A percentile compares a stretch with the other conserved stretches of the same genome.
phyloP scores from a whole-genome alignment of 2,329 filamentous ascomycete genomes.

The Colletotrichum agaves region DNA sequence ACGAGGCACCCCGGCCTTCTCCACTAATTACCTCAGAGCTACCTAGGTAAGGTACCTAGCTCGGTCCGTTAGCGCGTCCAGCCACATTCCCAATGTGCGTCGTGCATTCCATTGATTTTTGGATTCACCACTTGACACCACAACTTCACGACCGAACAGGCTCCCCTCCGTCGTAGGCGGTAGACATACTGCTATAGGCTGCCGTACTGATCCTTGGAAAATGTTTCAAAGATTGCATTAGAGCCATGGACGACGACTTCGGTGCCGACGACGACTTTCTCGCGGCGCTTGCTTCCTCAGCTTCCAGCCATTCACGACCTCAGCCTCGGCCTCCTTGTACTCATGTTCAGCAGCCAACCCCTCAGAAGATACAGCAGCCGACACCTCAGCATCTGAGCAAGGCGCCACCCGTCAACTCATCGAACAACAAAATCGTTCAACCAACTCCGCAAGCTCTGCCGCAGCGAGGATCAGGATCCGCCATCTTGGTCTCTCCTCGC shows the following conservation, averaged over 20 bases:
- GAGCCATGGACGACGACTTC: conserved; percentile 64
- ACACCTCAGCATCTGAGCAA: conserved; percentile 67
- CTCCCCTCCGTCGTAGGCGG: no score
- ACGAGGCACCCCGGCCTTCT: no score
- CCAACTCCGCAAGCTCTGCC: conserved; percentile 89
- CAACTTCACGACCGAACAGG: no score
- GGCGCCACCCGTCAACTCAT: conserved; percentile 53
- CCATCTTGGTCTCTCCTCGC: conserved; percentile 88
- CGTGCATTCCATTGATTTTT: no score
- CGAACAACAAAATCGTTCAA: conserved; percentile 75
- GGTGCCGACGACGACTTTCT: conserved; percentile 67
- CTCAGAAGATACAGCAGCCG: conserved; percentile 53
- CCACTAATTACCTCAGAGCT: background rate
- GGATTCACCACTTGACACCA: no score
- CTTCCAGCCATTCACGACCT: conserved; percentile 44
- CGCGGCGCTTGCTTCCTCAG: conserved; percentile 64
- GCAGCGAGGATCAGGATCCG: conserved; percentile 71
- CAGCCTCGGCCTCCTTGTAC: conserved; percentile 38
- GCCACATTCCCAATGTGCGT: no score
- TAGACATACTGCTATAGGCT: no score
- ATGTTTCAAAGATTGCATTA: background rate
- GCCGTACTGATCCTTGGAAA: no score
- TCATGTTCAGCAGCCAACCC: conserved; percentile 52
- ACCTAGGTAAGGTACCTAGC: no score
- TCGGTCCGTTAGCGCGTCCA: background rate